These are phyloP conservation scores for Lippia alba DNA, from an alignment of 305 asterid genomes.

Conservation along the genomic window DNA sequence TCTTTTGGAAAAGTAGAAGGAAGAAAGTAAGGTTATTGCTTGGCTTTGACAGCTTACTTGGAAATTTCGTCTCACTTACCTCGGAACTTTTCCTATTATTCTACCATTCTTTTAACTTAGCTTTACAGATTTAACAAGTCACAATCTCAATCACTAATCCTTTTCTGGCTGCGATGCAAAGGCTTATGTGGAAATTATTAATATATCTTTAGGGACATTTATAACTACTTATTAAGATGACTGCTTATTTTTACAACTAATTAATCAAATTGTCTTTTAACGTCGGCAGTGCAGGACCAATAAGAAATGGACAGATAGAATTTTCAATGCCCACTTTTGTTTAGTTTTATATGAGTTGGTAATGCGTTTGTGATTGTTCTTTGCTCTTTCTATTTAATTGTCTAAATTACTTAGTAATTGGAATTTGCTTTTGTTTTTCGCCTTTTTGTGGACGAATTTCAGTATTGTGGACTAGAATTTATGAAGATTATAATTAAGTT, in stretches of 20 bases:
- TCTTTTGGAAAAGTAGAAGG: constrained; percentile 2
- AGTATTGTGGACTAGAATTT: no score
- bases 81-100: constrained; percentile 25
- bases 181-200: constrained; percentile 15
- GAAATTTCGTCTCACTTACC: constrained; percentile 31
- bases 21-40: background rate
- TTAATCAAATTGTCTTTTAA: constrained; percentile 2
- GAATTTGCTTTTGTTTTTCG: no score
- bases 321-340: background rate
- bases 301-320: background rate
- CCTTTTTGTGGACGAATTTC: no score
- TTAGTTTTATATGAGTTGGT: background rate
- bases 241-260: background rate
- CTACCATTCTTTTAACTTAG: constrained; percentile 21
- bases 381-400: background rate
- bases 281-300: constrained; percentile 22
- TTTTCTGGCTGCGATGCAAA: constrained; percentile 19
- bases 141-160: constrained; percentile 19
- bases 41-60: background rate
- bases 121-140: constrained; percentile 24
- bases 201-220: background rate
- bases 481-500: no score
- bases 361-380: background rate
- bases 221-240: background rate
- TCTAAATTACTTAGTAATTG: background rate